A percentile compares a stretch with the other conserved stretches of the same genome.
Conservation (phyloP, 2,329 filamentous ascomycete species). For the Apiospora malaysiana region DNA sequence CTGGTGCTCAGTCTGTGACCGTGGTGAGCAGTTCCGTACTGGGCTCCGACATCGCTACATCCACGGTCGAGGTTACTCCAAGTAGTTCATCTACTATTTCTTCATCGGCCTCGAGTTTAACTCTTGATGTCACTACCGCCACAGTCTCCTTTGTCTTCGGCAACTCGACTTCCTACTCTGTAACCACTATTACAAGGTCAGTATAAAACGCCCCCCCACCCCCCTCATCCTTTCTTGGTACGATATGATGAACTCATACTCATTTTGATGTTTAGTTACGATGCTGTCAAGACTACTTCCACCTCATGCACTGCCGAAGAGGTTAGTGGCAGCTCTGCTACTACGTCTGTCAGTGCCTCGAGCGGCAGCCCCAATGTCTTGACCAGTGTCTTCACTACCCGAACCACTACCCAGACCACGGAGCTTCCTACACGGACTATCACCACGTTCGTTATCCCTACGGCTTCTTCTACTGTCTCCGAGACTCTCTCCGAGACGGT, state of each 20-base stretch:
- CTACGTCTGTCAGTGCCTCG: background rate
- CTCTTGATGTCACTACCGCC: background rate
- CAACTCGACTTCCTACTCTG: slow-evolving; percentile 5
- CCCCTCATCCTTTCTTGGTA: too few species aligned
- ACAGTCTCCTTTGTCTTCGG: background rate
- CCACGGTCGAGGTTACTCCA: background rate
- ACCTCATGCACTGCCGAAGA: background rate
- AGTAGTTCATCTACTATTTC: background rate
- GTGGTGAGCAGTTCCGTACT: background rate
- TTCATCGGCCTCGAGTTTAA: background rate
- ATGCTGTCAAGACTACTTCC: slow-evolving; percentile 11
- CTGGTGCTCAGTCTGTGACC: slow-evolving; percentile 2
- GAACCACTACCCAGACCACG: background rate
- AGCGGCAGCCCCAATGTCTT: background rate
- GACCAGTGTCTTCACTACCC: background rate
- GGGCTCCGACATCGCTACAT: background rate
- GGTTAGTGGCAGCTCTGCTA: background rate
- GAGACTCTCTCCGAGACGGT: background rate
- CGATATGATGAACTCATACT: background rate
- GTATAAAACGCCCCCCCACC: background rate
- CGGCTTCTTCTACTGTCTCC: background rate
- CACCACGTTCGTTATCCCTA: slow-evolving; percentile 5
- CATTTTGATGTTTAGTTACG: background rate
- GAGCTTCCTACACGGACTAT: slow-evolving; percentile 1
- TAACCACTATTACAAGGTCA: background rate